A percentile compares a stretch with the other conserved stretches of the same genome.
Conservation (phyloP, 2,329 filamentous ascomycete species). For the Pseudocercospora ulei region DNA sequence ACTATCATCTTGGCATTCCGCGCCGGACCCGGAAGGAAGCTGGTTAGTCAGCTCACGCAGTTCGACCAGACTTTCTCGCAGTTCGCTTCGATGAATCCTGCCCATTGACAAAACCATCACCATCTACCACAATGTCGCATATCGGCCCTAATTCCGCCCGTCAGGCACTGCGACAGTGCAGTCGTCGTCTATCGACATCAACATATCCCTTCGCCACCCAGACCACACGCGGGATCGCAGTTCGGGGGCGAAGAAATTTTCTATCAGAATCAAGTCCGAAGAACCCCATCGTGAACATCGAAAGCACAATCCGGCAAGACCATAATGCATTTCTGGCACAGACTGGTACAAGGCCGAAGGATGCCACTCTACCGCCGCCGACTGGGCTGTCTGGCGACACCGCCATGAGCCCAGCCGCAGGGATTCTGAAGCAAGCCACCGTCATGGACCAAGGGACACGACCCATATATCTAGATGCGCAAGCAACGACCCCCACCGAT, state of each 20-base stretch:
- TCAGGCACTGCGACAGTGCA: constrained; percentile 57
- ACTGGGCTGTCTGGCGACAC: constrained; percentile 52
- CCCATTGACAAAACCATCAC: constrained; percentile 11
- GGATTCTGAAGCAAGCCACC: constrained; percentile 81
- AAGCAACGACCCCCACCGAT: constrained; percentile 90
- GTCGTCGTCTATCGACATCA: constrained; percentile 42
- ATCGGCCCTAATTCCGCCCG: constrained; percentile 58
- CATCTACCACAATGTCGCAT: constrained; percentile 37
- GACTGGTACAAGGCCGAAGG: constrained; percentile 46
- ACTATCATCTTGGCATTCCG: too few species aligned
- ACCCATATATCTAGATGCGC: constrained; percentile 97
- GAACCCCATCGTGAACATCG: constrained; percentile 68
- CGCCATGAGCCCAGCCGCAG: constrained; percentile 61
- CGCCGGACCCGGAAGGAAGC: too few species aligned
- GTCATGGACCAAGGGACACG: constrained; percentile 86
- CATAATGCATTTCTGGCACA: constrained; percentile 64
- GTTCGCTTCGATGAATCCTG: constrained; percentile 1
- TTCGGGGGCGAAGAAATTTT: constrained; percentile 49
- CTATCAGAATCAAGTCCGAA: constrained; percentile 74
- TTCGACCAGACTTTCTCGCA: not conserved
- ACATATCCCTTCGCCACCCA: constrained; percentile 36
- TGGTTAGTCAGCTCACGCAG: not conserved
- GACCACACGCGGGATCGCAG: constrained; percentile 36
- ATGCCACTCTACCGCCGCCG: constrained; percentile 53
- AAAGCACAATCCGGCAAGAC: constrained; percentile 76